A percentile compares a stretch with the other conserved stretches of the same genome.
These are phyloP conservation scores for Mycena olivaceomarginata DNA, from an alignment of 768 basidiomycete genomes.

Conservation along the genomic window DNA sequence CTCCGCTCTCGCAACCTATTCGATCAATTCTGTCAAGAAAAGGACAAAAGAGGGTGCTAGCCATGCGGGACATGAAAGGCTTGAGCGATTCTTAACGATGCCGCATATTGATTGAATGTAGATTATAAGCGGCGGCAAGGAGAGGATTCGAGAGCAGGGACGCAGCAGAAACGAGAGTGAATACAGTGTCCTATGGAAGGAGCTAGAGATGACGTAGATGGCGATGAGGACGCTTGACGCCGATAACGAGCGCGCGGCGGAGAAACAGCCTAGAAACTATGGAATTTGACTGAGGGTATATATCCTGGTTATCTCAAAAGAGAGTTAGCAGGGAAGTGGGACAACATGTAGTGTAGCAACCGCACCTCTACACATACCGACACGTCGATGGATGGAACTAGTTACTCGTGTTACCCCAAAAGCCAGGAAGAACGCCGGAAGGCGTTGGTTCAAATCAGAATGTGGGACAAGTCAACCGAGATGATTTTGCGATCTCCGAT, in stretches of 20 bases:
- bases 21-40: neutral
- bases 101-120: neutral
- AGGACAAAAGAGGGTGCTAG: neutral
- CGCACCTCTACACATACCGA: no score
- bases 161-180: neutral
- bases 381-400: no score
- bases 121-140: neutral
- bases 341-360: no score
- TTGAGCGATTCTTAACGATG: slow-evolving; percentile 6
- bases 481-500: neutral
- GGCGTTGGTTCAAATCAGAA: neutral
- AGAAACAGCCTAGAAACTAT: no score
- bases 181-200: neutral
- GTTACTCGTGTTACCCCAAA: neutral
- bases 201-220: neutral
- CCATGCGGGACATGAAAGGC: neutral
- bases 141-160: slow-evolving; percentile 1
- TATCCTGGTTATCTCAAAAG: no score
- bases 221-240: no score
- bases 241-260: no score
- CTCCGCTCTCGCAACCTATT: slow-evolving; percentile 1
- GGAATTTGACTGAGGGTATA: no score
- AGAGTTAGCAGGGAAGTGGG: no score
- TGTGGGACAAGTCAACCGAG: neutral
- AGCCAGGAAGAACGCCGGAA: neutral